Percentiles rank a stretch among this genome's conserved stretches.
These are phyloP conservation scores for Perilla frutescens DNA, from an alignment of 257 asterid genomes.

Conservation along the genomic window DNA sequence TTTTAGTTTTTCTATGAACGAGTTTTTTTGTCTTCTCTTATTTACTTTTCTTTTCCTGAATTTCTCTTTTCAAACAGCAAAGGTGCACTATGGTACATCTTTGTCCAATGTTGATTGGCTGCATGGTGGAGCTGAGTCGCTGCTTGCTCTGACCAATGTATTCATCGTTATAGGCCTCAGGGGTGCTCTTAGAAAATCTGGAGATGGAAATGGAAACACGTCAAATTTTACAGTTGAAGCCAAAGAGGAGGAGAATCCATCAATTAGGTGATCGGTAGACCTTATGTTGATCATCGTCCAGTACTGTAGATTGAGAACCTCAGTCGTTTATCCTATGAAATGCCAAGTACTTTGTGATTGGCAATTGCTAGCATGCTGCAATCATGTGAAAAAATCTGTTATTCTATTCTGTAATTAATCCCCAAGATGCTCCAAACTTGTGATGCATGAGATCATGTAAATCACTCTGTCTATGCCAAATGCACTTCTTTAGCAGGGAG, in stretches of 20 bases:
- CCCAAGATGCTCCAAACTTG: slow-evolving; percentile 16
- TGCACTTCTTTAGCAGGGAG: slow-evolving; percentile 1
- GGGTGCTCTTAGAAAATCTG: slow-evolving; percentile 63
- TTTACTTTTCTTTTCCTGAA: not conserved
- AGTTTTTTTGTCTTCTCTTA: not conserved
- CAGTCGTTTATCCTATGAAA: slow-evolving; percentile 7
- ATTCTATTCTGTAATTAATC: slow-evolving; percentile 29
- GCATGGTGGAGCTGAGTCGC: slow-evolving; percentile 98
- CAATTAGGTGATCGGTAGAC: slow-evolving; percentile 47
- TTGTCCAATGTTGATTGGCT: slow-evolving; percentile 95
- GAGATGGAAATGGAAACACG: slow-evolving; percentile 41
- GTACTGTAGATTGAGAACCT: slow-evolving; percentile 11
- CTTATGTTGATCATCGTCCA: slow-evolving; percentile 18
- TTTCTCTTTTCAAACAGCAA: slow-evolving; percentile 57
- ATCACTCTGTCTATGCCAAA: not conserved
- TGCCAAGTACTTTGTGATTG: not conserved
- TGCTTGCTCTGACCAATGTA: slow-evolving; percentile 86
- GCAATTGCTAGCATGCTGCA: slow-evolving; percentile 25
- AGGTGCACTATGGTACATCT: slow-evolving; percentile 91
- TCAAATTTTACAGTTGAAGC: slow-evolving; percentile 41
- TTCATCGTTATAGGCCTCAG: slow-evolving; percentile 91
- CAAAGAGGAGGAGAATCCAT: slow-evolving; percentile 56
- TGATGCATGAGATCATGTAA: slow-evolving; percentile 25
- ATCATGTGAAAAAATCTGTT: slow-evolving; percentile 3
- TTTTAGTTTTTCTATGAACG: not conserved